Evolutionary conservation across 2,329 filamentous ascomycete genomes (phyloP).

Genomic region (Neonectria faginata): DNA sequence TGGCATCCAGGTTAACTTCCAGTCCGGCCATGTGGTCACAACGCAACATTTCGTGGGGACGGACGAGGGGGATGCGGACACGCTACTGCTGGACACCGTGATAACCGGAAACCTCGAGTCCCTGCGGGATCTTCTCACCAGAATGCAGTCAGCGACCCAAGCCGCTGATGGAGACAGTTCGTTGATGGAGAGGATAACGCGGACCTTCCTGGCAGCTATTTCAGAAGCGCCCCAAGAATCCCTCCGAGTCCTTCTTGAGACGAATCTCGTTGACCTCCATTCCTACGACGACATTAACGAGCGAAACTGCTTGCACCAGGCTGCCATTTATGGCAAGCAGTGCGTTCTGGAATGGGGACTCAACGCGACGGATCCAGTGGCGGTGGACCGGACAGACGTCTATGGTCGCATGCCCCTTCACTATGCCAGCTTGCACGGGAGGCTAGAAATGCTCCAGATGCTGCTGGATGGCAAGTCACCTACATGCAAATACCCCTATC

Average conservation of each 20-base stretch:
- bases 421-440: conserved; percentile 95
- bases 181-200: conserved; percentile 81
- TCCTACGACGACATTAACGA: conserved; percentile 98
- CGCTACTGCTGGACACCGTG: conserved; percentile 87
- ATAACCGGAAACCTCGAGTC: conserved; percentile 82
- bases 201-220: conserved; percentile 90
- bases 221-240: conserved; percentile 85
- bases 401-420: conserved; percentile 94
- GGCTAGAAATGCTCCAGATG: conserved; percentile 82
- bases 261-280: conserved; percentile 86
- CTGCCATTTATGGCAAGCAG: conserved; percentile 90
- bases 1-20: conserved; percentile 91
- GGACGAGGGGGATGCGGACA: conserved; percentile 90
- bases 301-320: conserved; percentile 94
- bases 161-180: conserved; percentile 68
- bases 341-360: conserved; percentile 83
- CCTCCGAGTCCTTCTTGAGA: conserved; percentile 81
- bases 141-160: conserved; percentile 69
- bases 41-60: conserved; percentile 76
- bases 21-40: conserved; percentile 74
- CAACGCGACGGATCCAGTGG: conserved; percentile 70
- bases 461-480: conserved; percentile 72
- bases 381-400: conserved; percentile 85
- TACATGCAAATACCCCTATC: not conserved
- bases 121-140: conserved; percentile 82